Evolutionary conservation across 345 rosid genomes (phyloP).

Genomic region (Passiflora organensis): DNA sequence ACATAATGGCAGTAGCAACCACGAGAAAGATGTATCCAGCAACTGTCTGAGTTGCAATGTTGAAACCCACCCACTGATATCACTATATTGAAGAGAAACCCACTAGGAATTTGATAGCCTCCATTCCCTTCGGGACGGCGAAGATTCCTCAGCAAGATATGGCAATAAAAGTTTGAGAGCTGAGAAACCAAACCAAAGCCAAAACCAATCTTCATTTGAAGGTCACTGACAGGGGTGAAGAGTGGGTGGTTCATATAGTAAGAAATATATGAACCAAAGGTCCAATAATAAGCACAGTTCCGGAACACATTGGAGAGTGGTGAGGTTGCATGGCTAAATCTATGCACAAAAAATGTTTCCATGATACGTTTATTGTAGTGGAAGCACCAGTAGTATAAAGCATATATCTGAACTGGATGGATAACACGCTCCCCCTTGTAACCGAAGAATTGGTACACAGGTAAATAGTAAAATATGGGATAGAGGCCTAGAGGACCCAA

Average conservation of each 20-base stretch:
- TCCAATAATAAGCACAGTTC: slow-evolving; percentile 94
- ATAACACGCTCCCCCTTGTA: slow-evolving; percentile 51
- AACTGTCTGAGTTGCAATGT: slow-evolving; percentile 85
- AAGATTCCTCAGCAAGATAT: slow-evolving; percentile 71
- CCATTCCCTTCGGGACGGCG: slow-evolving; percentile 65
- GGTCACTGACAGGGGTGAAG: slow-evolving; percentile 83
- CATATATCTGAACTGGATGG: slow-evolving; percentile 89
- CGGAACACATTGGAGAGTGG: slow-evolving; percentile 88
- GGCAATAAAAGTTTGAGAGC: slow-evolving; percentile 81
- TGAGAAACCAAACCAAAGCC: slow-evolving; percentile 79
- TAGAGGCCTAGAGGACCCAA: slow-evolving; percentile 84
- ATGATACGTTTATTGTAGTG: slow-evolving; percentile 92
- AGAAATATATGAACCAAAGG: slow-evolving; percentile 80
- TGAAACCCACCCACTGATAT: slow-evolving; percentile 99
- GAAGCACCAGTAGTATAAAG: slow-evolving; percentile 90
- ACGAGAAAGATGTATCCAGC: slow-evolving; percentile 81
- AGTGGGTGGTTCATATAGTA: slow-evolving; percentile 89
- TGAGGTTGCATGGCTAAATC: slow-evolving; percentile 94
- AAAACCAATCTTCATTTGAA: slow-evolving; percentile 94
- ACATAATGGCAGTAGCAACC: slow-evolving; percentile 83
- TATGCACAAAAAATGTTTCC: slow-evolving; percentile 91
- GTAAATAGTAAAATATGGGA: slow-evolving; percentile 83
- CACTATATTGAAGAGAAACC: slow-evolving; percentile 90
- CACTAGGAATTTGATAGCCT: slow-evolving; percentile 88
- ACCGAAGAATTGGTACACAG: slow-evolving; percentile 73